Evolutionary conservation across 1,284 basidiomycete genomes (phyloP).

Genomic region (Phlebopus sp.): DNA sequence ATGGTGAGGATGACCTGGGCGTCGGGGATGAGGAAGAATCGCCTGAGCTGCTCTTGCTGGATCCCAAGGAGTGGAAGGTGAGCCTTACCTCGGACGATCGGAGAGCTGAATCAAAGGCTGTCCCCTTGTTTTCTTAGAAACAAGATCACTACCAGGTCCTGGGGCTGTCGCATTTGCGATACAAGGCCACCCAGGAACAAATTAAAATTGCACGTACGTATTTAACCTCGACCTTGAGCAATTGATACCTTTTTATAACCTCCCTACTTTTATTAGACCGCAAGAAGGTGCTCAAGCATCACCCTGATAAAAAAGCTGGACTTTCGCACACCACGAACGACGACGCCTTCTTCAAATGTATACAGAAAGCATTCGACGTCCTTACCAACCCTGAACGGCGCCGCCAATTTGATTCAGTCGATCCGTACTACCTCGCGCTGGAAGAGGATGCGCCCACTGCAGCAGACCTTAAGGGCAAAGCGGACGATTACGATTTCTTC

Average conservation of each 20-base stretch:
- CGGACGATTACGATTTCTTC: constrained; percentile 53
- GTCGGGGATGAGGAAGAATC: constrained; percentile 91
- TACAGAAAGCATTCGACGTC: constrained; percentile 94
- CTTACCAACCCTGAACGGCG: constrained; percentile 86
- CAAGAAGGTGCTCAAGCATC: constrained; percentile 98
- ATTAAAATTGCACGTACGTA: constrained; percentile 94
- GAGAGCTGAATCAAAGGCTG: not conserved
- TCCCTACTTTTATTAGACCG: constrained; percentile 59
- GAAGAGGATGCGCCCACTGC: constrained; percentile 78
- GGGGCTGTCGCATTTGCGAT: constrained; percentile 88
- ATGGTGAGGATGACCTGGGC: constrained; percentile 83
- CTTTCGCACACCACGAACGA: constrained; percentile 78
- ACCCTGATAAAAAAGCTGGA: constrained; percentile 97
- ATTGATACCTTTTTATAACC: constrained; percentile 11
- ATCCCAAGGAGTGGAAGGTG: constrained; percentile 99
- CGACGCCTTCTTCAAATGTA: constrained; percentile 99
- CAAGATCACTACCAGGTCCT: constrained; percentile 98
- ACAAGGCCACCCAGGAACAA: constrained; percentile 86
- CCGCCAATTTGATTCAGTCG: constrained; percentile 96
- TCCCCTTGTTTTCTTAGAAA: constrained; percentile 51
- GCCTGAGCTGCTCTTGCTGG: constrained; percentile 67
- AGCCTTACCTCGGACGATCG: constrained; percentile 15
- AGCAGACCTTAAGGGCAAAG: constrained; percentile 59
- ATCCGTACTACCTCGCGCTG: constrained; percentile 71
- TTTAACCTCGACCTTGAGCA: not conserved